Base-by-base conservation (phyloP, 2,329 filamentous ascomycete species). In the Hysterium pulicare region DNA sequence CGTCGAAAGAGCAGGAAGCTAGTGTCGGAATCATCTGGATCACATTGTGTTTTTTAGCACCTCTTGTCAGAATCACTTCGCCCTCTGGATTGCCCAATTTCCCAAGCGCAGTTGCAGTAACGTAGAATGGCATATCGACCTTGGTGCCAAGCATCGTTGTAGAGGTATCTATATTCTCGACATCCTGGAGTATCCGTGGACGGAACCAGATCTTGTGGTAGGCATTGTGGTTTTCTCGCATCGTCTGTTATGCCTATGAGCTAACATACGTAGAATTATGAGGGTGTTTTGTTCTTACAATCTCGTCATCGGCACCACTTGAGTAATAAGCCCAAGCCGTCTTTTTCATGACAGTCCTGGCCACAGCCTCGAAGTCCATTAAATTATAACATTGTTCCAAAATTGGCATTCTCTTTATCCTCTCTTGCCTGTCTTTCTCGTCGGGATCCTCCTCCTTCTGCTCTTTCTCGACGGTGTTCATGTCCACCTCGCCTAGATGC, bases 161-260 rank as follows among this genome's bases (percentile, higher is more conserved):
- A 26, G 81, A 82, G 63, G 87, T 82, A 66, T 96, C 88, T 47
- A 98, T 79, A 17, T 87, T 78, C 64, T 90, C 87, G 26, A 98
- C 93, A 60, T 98, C 85, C 40, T 95, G 82, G 42, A 98, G 82
- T 42, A 98, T 75, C 50, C 83, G 84, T 3, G 93, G 93, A 17
- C 93, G 83, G 75, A 98, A 97, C 91, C 93, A 86, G 69, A 96
- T 94, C 65, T 94, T 90, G 73, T 98, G 93, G 73, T 90, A 98
- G 34, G 93, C 93, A 34, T 80, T 82, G 72, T 96, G 91, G 71
- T 98, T 98, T 71, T 97, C 91, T 51, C 91, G 83, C 75, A 97
- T 76, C 0, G 93, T 96, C 86, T 94, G 53, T 36, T 15, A 37
- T 48, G 42, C 22, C 9, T 24, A 34, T 53, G 4, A 37, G 33